Conservation (phyloP, 2,329 filamentous ascomycete genomes). For the Calonectria henricotiae region DNA sequence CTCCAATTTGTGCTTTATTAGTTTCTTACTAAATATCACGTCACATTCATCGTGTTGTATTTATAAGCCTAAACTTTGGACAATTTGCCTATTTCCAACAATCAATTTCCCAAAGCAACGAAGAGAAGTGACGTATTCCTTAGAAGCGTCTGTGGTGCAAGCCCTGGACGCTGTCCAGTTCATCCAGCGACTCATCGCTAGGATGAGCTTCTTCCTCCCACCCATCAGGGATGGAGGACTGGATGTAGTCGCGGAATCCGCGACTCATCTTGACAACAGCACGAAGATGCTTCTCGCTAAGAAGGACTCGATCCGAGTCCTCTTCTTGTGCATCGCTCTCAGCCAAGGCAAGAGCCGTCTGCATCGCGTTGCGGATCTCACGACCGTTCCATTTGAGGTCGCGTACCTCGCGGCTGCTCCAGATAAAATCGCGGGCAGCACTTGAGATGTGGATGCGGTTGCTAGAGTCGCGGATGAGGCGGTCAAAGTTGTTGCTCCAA, state of each 20-base stretch:
- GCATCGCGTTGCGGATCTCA: slow-evolving; percentile 63
- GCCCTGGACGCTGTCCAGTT: slow-evolving; percentile 21
- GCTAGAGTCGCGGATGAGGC: slow-evolving; percentile 61
- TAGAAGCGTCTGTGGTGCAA: slow-evolving; percentile 5
- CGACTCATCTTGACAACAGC: slow-evolving; percentile 59
- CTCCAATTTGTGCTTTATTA: background rate
- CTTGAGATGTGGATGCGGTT: slow-evolving; percentile 58
- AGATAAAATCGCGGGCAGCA: slow-evolving; percentile 61
- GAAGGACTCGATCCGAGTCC: slow-evolving; percentile 52
- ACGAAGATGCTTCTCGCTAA: slow-evolving; percentile 56
- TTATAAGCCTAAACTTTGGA: background rate
- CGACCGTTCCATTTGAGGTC: slow-evolving; percentile 62
- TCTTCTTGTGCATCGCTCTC: slow-evolving; percentile 61
- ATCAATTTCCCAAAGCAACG: no score
- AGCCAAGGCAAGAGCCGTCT: slow-evolving; percentile 64
- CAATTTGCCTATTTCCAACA: background rate
- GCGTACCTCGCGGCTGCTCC: slow-evolving; percentile 58
- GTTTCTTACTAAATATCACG: background rate
- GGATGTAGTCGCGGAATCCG: slow-evolving; percentile 56
- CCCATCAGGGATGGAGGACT: slow-evolving; percentile 44
- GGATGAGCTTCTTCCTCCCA: slow-evolving; percentile 44
- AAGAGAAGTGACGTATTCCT: background rate
- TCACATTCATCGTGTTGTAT: background rate
- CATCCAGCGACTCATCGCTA: slow-evolving; percentile 43
- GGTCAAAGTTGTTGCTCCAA: slow-evolving; percentile 65